Percentiles rank a stretch among this genome's conserved stretches.
These are phyloP conservation scores for Aegilops sharonensis DNA, from an alignment of 176 grass and related monocot species.

Conservation along the genomic window DNA sequence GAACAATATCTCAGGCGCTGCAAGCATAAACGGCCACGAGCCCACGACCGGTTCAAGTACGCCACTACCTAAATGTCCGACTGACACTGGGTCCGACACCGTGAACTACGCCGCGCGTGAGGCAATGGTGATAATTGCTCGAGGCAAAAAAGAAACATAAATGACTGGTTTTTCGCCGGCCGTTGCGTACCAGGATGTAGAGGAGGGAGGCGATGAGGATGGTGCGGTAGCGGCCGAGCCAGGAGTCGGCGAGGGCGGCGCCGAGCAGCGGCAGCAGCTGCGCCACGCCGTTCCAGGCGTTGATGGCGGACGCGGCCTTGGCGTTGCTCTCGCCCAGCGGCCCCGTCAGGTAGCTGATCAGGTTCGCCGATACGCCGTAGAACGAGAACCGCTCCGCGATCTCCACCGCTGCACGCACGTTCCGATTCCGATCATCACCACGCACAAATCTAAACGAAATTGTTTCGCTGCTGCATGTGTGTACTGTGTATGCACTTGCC, in stretches of 20 bases:
- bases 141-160: not conserved
- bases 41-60: not conserved
- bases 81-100: not conserved
- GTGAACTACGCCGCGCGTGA: not conserved
- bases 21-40: not conserved
- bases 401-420: conserved; percentile 45
- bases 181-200: conserved; percentile 28
- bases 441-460: not conserved
- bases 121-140: not conserved
- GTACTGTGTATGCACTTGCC: conserved; percentile 21
- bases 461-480: not conserved
- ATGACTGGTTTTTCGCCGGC: not conserved
- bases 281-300: conserved; percentile 50
- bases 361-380: conserved; percentile 46
- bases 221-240: conserved; percentile 48
- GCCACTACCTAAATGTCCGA: not conserved
- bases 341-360: conserved; percentile 58
- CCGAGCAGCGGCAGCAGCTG: conserved; percentile 53
- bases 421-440: not conserved
- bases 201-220: conserved; percentile 36
- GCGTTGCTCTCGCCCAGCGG: conserved; percentile 43
- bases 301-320: conserved; percentile 40
- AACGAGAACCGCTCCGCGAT: conserved; percentile 48
- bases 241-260: conserved; percentile 40
- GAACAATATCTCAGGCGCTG: not conserved